Evolutionary conservation across 2,329 filamentous ascomycete genomes (phyloP), one percentile per base, ranked within the genome.

Genomic region (Exophiala phaeomuriformis): DNA sequence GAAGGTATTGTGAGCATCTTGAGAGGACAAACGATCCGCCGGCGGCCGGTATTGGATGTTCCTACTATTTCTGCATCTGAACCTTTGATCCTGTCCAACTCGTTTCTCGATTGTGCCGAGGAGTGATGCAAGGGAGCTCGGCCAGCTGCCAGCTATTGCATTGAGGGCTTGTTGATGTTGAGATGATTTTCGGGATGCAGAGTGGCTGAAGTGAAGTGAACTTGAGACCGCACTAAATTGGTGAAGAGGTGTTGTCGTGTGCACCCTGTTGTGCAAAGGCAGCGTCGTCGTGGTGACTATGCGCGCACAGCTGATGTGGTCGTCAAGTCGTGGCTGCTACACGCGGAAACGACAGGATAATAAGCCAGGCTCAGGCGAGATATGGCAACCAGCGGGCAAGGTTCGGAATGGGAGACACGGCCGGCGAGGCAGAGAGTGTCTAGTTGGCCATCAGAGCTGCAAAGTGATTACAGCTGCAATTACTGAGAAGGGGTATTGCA

Each of bases 1-100:
- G n/a, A 32, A n/a, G 12, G 28, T 41, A 28, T 31, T 28, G 37
- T 32, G 50, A 47, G 40, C 56, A 59, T 59, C 31, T 50, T 57
- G 49, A 50, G 28, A 9, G 12, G 39, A 37, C 29, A 10, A 30
- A 35, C 9, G 36, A 33, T 19, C 43, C 48, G 53, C 53, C 49
- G 33, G 35, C 32, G 45, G 53, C 39, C 41, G 33, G 47, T 49
- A 29, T 32, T 9, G 46, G 39, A 32, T 52, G 6, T 55, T 50
- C 51, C 52, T 52, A 45, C 45, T 57, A 52, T 52, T 52, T 45
- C 51, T 48, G 45, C 55, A 55, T 57, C 33, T 46, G 48, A 39
- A 52, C 29, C 45, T 37, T 47, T 12, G 47, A 7, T 30, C 37
- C 29, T 44, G 30, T 30, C 29, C 43, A 43, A 33, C 5, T 40